Evolutionary conservation across 805 yeast genomes (phyloP).

Genomic region (Metschnikowia peoriensis): DNA sequence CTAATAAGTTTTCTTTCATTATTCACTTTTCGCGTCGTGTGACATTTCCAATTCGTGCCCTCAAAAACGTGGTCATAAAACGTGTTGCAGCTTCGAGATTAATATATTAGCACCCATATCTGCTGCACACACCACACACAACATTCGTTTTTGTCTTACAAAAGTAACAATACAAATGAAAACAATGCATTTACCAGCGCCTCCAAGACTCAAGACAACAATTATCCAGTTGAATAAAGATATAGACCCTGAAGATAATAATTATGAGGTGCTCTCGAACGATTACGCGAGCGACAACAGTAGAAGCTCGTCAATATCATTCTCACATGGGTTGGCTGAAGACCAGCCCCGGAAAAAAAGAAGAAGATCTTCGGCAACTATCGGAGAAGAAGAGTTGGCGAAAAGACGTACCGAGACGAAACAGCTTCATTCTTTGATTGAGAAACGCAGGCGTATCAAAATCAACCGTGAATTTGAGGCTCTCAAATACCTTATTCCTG

Average conservation of each 20-base stretch:
- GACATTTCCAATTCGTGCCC: not conserved
- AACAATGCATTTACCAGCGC: constrained; percentile 25
- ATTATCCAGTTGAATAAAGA: constrained; percentile 45
- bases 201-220: constrained; percentile 44
- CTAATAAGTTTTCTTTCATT: not conserved
- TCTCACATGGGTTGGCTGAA: constrained; percentile 4
- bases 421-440: constrained; percentile 69
- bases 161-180: not conserved
- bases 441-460: constrained; percentile 72
- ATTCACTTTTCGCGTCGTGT: constrained; percentile 3
- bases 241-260: constrained; percentile 40
- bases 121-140: not conserved
- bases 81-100: not conserved
- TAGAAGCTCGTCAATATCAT: not conserved
- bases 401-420: constrained; percentile 42
- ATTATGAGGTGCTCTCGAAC: constrained; percentile 43
- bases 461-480: constrained; percentile 85
- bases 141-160: not conserved
- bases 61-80: constrained; percentile 10
- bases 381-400: constrained; percentile 41
- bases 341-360: constrained; percentile 31
- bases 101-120: constrained; percentile 2
- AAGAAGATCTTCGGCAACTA: constrained; percentile 37
- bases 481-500: constrained; percentile 72
- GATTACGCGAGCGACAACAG: constrained; percentile 23